Conservation (phyloP, 768 basidiomycete species). For the Mycena floridula region DNA sequence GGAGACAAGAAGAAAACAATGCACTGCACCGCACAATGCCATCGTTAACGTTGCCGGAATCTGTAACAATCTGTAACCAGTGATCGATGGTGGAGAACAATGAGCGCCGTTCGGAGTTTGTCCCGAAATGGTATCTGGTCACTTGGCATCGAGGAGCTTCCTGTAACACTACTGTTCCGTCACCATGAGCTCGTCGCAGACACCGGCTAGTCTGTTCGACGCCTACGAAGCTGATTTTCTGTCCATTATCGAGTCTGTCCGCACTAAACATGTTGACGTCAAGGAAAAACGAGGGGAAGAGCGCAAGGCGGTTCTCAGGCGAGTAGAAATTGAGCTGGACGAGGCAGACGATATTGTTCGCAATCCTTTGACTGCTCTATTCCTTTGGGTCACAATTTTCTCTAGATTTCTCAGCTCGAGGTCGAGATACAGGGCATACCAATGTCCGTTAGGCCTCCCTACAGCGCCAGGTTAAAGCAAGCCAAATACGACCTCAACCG, state of each 20-base stretch:
- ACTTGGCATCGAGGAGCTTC: too few species aligned
- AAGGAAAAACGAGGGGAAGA: constrained; percentile 70
- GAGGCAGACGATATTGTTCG: constrained; percentile 92
- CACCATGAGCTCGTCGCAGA: too few species aligned
- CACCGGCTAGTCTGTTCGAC: constrained; percentile 67
- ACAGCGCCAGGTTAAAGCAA: constrained; percentile 58
- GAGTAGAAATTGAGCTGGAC: constrained; percentile 85
- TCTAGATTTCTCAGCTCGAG: constrained; percentile 89
- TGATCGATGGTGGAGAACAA: too few species aligned
- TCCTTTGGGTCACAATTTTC: constrained; percentile 1
- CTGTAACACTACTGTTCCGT: too few species aligned
- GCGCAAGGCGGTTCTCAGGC: constrained; percentile 70
- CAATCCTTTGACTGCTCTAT: neutral
- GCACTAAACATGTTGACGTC: constrained; percentile 71
- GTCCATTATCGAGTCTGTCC: constrained; percentile 59
- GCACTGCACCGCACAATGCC: too few species aligned
- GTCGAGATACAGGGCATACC: constrained; percentile 91
- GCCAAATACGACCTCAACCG: constrained; percentile 66
- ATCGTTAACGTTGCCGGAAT: too few species aligned
- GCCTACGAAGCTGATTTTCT: constrained; percentile 84
- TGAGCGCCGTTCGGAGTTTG: too few species aligned
- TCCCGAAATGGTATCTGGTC: too few species aligned
- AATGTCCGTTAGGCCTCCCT: constrained; percentile 67
- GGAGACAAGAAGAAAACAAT: too few species aligned
- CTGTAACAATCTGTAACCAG: too few species aligned